Base-by-base conservation (phyloP, 495 filamentous ascomycete species). In the Sphaerosporella brunnea region DNA sequence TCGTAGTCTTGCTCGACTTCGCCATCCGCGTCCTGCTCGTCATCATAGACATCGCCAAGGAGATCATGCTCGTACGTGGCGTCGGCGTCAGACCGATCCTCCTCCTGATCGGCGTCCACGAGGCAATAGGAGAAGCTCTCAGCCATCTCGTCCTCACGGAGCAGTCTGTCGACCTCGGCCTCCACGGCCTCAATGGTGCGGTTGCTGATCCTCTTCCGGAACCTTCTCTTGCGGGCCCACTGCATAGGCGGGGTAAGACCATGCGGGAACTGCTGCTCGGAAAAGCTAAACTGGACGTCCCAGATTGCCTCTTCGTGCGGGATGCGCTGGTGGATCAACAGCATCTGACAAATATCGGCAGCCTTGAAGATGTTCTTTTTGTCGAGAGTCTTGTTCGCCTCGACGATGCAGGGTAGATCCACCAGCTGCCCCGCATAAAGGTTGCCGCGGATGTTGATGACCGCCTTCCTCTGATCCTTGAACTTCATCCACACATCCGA, bases 321-420 rank as follows among this genome's bases (percentile, higher is more conserved):
- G 20, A 93, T 75, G 25, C 59, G 66, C 2, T 81, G 80, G 47
- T 87, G 71, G 0, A 95, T 80, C 24, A 92, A 65, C 2, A 96
- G 69, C 83, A 99, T 93, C 68, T 99, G 92, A 50, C 80, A 90
- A 5, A 99, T 76, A 64, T 99, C 92, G 2, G 82, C 82, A 2
- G 79, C 80, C 65, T 99, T 99, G 68, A 85, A 86, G 74, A 86
- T 90, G 19, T 78, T 73, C 50, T 79, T 83, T 60, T 78, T 79
- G 56, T 96, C 90, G 80, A 90, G 94, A 44, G 79, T 87, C 66
- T 99, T 99, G 78, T 92, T 92, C 7, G 78, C 80, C 63, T 99
- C 90, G 1, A 93, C 75, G 48, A 99, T 80, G 52, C 79, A 88
- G 0, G 90, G 90, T 9, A 99, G 67, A 51, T 96, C 88, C 4